Evolutionary conservation across 306 rosid species (phyloP).

Genomic region (Psophocarpus tetragonolobus): DNA sequence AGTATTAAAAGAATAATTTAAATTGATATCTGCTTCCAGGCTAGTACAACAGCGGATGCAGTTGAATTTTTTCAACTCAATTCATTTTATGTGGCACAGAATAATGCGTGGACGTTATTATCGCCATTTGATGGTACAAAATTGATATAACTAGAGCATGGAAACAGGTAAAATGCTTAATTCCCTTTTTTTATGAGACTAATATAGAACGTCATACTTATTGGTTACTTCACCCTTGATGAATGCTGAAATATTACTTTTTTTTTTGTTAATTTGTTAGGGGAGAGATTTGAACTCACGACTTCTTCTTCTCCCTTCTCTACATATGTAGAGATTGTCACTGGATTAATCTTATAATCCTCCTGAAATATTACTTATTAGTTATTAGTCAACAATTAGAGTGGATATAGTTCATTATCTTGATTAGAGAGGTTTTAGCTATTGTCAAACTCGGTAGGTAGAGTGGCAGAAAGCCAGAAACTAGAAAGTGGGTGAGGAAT

Average conservation of each 20-base stretch:
- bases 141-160: constrained; percentile 64
- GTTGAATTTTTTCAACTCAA: constrained; percentile 42
- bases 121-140: constrained; percentile 89
- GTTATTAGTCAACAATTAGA: not conserved
- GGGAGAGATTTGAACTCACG: no score
- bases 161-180: constrained; percentile 42
- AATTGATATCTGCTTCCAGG: constrained; percentile 50
- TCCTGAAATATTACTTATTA: not conserved
- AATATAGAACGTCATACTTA: constrained; percentile 1
- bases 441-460: not conserved
- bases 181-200: constrained; percentile 13
- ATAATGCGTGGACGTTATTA: constrained; percentile 82
- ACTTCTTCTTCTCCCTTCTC: no score
- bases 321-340: no score
- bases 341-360: no score
- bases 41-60: constrained; percentile 84
- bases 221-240: not conserved
- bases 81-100: constrained; percentile 78
- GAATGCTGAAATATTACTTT: not conserved
- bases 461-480: not conserved
- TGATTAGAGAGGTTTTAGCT: constrained; percentile 20
- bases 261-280: no score
- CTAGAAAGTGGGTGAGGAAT: constrained; percentile 14
- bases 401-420: constrained; percentile 14
- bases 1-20: not conserved